Evolutionary conservation across 2,329 filamentous ascomycete genomes (phyloP).

Genomic region (Aspergillus sp.): DNA sequence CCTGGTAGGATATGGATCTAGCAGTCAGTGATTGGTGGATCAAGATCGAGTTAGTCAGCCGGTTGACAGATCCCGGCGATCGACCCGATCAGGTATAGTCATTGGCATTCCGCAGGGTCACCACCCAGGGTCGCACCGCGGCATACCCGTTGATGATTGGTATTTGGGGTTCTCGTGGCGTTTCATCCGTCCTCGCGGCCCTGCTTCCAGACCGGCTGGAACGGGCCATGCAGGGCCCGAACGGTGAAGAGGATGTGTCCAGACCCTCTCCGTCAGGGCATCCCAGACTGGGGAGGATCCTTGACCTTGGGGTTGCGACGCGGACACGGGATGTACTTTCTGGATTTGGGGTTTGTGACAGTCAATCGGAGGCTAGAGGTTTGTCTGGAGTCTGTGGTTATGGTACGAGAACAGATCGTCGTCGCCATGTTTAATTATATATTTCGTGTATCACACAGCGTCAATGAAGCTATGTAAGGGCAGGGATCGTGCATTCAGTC

Average conservation of each 20-base stretch:
- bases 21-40: not conserved
- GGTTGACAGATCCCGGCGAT: not conserved
- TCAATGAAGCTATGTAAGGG: no score
- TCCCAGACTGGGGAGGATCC: no score
- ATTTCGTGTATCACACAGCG: no score
- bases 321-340: no score
- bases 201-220: not conserved
- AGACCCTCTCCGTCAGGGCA: not conserved
- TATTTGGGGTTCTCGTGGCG: not conserved
- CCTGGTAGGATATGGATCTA: no score
- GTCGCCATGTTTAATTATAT: no score
- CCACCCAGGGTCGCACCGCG: not conserved
- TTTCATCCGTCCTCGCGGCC: not conserved
- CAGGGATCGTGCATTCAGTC: no score
- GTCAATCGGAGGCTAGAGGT: no score
- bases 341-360: no score
- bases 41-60: not conserved
- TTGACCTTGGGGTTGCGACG: no score
- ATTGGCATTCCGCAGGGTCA: not conserved
- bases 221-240: not conserved
- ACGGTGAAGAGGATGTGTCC: not conserved
- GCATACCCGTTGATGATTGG: not conserved
- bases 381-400: no score
- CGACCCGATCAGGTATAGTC: not conserved
- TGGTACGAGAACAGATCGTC: no score